Conservation (phyloP, 176 grass and related monocot genomes). For the Paspalum vaginatum region DNA sequence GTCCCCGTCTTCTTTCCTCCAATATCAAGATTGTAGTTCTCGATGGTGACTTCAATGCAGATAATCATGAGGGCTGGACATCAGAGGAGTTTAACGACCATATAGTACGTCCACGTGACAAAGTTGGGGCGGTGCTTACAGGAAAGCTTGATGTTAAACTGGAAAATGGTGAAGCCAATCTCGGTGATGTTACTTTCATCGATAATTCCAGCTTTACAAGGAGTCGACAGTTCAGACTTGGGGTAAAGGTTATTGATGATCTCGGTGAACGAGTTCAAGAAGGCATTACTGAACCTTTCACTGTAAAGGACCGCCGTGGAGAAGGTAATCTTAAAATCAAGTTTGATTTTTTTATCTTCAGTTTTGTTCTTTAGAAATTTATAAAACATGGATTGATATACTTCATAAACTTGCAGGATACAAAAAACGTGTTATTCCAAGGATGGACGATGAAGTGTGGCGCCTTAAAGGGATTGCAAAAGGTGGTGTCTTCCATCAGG, state of each 20-base stretch:
- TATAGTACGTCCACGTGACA: slow-evolving; percentile 42
- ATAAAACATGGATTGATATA: not conserved
- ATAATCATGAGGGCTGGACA: slow-evolving; percentile 34
- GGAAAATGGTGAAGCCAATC: slow-evolving; percentile 32
- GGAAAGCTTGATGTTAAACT: slow-evolving; percentile 45
- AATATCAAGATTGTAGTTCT: slow-evolving; percentile 63
- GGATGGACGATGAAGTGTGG: slow-evolving; percentile 52
- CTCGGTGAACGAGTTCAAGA: slow-evolving; percentile 38
- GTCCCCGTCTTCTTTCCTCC: slow-evolving; percentile 8
- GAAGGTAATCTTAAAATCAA: slow-evolving; percentile 42
- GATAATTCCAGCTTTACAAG: slow-evolving; percentile 63
- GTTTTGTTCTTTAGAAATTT: not conserved
- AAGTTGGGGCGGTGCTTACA: slow-evolving; percentile 34
- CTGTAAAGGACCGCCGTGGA: slow-evolving; percentile 54
- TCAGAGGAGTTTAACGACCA: slow-evolving; percentile 37
- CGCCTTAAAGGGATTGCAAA: slow-evolving; percentile 46
- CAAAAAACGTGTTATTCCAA: slow-evolving; percentile 47
- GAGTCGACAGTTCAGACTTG: slow-evolving; percentile 53
- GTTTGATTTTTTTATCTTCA: not conserved
- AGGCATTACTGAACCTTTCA: slow-evolving; percentile 55
- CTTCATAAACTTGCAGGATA: slow-evolving; percentile 29
- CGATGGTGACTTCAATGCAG: slow-evolving; percentile 45
- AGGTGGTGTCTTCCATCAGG: slow-evolving; percentile 38
- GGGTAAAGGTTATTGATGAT: slow-evolving; percentile 34
- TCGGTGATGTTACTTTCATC: slow-evolving; percentile 25